A percentile compares a stretch with the other conserved stretches of the same genome.
phyloP scores from a whole-genome alignment of 169 alveolate species.

The Eimeria zaria region DNA sequence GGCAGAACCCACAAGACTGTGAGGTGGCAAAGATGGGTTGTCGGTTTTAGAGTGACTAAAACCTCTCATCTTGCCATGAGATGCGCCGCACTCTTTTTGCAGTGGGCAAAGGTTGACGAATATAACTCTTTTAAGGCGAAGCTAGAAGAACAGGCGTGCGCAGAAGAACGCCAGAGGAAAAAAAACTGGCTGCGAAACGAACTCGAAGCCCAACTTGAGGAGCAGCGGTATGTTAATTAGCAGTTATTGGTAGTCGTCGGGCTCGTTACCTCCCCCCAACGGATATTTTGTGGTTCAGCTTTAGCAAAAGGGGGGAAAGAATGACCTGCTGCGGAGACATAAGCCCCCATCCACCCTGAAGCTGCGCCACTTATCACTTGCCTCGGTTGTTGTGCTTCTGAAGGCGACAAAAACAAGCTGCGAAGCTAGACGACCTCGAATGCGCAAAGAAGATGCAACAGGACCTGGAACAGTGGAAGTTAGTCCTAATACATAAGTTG shows the following conservation, averaged over 20 bases:
- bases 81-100: not conserved
- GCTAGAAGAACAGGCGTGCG: constrained; percentile 52
- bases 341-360: not conserved
- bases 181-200: constrained; percentile 34
- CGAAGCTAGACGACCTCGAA: constrained; percentile 47
- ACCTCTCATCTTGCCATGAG: not conserved
- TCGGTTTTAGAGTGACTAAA: not conserved
- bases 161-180: constrained; percentile 34
- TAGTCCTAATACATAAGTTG: not conserved
- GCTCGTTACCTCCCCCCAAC: not conserved
- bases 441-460: constrained; percentile 55
- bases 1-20: not conserved
- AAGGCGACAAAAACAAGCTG: constrained; percentile 55
- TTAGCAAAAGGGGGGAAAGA: not conserved
- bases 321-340: not conserved
- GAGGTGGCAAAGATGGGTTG: not conserved
- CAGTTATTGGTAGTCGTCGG: not conserved
- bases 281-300: not conserved
- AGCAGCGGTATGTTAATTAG: constrained; percentile 27
- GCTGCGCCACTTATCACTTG: not conserved
- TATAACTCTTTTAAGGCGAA: constrained; percentile 46
- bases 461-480: constrained; percentile 70
- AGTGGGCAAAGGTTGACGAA: constrained; percentile 76
- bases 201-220: constrained; percentile 60
- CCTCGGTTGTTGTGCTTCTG: not conserved